Percentiles rank a stretch among this genome's conserved stretches.
These are phyloP conservation scores for Pyricularia sp. DNA, from an alignment of 2,329 filamentous ascomycete species.

Conservation along the genomic window DNA sequence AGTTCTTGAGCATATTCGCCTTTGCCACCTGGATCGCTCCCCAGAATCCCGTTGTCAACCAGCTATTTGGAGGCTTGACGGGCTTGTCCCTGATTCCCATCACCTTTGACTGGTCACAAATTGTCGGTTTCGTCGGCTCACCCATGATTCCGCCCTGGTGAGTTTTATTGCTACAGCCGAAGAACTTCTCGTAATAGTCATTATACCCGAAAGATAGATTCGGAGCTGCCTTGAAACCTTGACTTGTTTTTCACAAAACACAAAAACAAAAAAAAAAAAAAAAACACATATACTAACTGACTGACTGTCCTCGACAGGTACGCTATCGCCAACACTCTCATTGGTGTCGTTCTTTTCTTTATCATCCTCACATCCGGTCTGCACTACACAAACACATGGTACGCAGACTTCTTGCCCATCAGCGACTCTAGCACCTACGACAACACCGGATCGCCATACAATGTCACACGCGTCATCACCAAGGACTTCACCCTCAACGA, in stretches of 20 bases:
- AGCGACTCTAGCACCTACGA: conserved; percentile 63
- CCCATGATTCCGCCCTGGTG: conserved; percentile 62
- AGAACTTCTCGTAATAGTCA: too few relatives aligned
- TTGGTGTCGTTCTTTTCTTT: conserved; percentile 58
- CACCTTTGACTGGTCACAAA: conserved; percentile 47
- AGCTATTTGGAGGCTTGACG: conserved; percentile 37
- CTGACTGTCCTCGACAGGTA: conserved; percentile 31
- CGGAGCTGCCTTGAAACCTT: too few relatives aligned
- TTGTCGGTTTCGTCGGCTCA: conserved; percentile 58
- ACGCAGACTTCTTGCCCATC: conserved; percentile 55
- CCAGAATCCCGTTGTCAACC: conserved; percentile 35
- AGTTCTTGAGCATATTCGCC: conserved; percentile 36
- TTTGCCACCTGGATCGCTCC: conserved; percentile 38
- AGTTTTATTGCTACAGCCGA: conserved; percentile 12
- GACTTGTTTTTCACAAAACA: not conserved
- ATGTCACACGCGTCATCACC: conserved; percentile 55
- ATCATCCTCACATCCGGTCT: conserved; percentile 48
- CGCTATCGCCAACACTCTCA: conserved; percentile 63
- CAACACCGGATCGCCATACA: conserved; percentile 55
- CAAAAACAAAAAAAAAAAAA: too few relatives aligned
- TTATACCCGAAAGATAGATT: too few relatives aligned
- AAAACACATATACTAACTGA: not conserved
- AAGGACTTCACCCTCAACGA: conserved; percentile 52
- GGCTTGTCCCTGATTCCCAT: conserved; percentile 31
- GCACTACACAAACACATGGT: conserved; percentile 60